A percentile compares a stretch with the other conserved stretches of the same genome.
phyloP scores from a whole-genome alignment of 1,284 basidiomycete genomes.

The Stygiomarasmius scandens region DNA sequence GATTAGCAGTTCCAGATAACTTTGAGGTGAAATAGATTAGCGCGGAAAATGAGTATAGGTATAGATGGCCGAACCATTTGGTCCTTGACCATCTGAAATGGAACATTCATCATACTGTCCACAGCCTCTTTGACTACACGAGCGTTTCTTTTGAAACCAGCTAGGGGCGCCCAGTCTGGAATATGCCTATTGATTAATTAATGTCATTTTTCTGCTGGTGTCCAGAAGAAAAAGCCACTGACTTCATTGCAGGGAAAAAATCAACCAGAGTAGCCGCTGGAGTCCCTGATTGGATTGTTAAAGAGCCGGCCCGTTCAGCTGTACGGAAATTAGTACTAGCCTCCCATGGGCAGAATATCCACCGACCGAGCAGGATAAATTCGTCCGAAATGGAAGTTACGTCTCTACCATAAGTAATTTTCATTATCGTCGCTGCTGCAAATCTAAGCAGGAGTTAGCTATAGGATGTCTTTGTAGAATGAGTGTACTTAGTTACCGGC shows the following conservation, averaged over 20 bases:
- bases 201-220: slow-evolving; percentile 7
- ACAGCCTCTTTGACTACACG: slow-evolving; percentile 44
- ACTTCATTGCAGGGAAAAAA: slow-evolving; percentile 55
- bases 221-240: slow-evolving; percentile 11
- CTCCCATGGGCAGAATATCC: slow-evolving; percentile 25
- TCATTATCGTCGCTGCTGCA: slow-evolving; percentile 48
- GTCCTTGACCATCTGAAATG: slow-evolving; percentile 54
- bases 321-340: slow-evolving; percentile 23
- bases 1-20: slow-evolving; percentile 47
- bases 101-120: slow-evolving; percentile 49
- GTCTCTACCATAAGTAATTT: slow-evolving; percentile 48
- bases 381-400: slow-evolving; percentile 44
- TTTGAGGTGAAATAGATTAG: slow-evolving; percentile 24
- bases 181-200: slow-evolving; percentile 41
- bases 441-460: slow-evolving; percentile 32
- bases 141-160: slow-evolving; percentile 56
- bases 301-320: slow-evolving; percentile 50
- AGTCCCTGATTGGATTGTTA: slow-evolving; percentile 51
- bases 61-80: slow-evolving; percentile 41
- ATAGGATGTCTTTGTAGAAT: not conserved
- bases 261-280: slow-evolving; percentile 59
- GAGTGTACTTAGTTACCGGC: slow-evolving; percentile 31
- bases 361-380: slow-evolving; percentile 41
- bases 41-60: not conserved
- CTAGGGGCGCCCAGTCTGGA: slow-evolving; percentile 59